phyloP scores from a whole-genome alignment of 2,329 filamentous ascomycete species.

The Penicillium sp. region DNA sequence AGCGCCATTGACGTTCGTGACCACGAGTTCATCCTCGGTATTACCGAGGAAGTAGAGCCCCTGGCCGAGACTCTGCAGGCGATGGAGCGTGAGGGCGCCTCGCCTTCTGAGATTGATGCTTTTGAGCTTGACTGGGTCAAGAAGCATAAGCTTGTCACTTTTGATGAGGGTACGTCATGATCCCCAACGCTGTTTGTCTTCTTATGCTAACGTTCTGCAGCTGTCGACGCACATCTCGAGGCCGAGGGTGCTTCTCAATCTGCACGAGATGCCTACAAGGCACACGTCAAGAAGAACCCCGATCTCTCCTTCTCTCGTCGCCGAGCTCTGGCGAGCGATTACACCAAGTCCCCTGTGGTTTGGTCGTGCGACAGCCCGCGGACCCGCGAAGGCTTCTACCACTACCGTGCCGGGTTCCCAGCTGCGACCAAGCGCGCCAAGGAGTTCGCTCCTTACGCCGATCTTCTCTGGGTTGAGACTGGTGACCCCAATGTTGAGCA shows the following conservation, averaged over 20 bases:
- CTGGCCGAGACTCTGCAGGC: conserved; percentile 81
- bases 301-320: conserved; percentile 75
- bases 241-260: conserved; percentile 58
- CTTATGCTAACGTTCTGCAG: conserved; percentile 36
- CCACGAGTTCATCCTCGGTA: conserved; percentile 92
- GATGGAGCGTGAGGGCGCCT: conserved; percentile 78
- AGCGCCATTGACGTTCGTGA: conserved; percentile 90
- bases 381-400: conserved; percentile 69
- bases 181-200: not conserved
- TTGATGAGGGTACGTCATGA: conserved; percentile 63
- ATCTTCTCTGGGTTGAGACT: conserved; percentile 96
- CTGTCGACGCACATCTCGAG: conserved; percentile 68
- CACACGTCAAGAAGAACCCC: conserved; percentile 57
- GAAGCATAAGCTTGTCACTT: conserved; percentile 75
- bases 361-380: conserved; percentile 91
- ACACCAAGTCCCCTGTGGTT: conserved; percentile 63
- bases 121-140: conserved; percentile 89
- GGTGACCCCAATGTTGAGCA: conserved; percentile 79
- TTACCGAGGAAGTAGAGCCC: conserved; percentile 71
- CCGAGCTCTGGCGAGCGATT: conserved; percentile 63
- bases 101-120: conserved; percentile 72
- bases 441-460: conserved; percentile 84
- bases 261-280: conserved; percentile 64
- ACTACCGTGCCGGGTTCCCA: conserved; percentile 62
- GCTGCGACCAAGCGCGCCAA: conserved; percentile 91